Conservation (phyloP, 129 eudicot genomes). For the Helianthus tuberosus region DNA sequence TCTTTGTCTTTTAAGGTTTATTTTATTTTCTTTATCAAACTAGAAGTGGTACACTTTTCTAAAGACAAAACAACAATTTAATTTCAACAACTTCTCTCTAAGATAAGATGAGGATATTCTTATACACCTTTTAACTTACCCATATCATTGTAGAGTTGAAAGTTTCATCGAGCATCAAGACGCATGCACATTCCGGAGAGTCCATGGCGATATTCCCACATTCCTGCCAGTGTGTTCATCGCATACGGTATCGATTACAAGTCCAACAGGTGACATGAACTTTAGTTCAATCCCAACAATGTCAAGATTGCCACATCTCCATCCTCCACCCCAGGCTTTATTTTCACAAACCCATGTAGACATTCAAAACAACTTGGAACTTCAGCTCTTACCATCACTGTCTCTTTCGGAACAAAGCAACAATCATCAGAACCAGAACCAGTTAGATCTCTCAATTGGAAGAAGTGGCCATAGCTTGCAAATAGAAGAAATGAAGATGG, state of each 20-base stretch:
- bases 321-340: conserved; percentile 17
- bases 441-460: conserved; percentile 67
- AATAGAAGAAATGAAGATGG: conserved; percentile 40
- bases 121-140: conserved; percentile 2
- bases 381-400: conserved; percentile 51
- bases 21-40: too few species aligned
- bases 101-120: not conserved
- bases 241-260: conserved; percentile 51
- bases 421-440: conserved; percentile 27
- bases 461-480: conserved; percentile 22
- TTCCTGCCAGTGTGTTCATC: conserved; percentile 48
- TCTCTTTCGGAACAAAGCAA: conserved; percentile 22
- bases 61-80: not conserved
- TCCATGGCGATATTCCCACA: conserved; percentile 38
- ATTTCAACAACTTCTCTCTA: not conserved
- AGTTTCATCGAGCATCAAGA: conserved; percentile 79
- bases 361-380: conserved; percentile 52
- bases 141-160: conserved; percentile 50
- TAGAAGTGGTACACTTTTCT: too few species aligned
- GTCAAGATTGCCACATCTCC: conserved; percentile 30
- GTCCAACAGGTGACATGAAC: conserved; percentile 54
- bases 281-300: conserved; percentile 23
- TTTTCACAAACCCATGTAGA: conserved; percentile 14
- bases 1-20: too few species aligned
- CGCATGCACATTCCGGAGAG: conserved; percentile 43